Evolutionary conservation across 2,329 filamentous ascomycete species (phyloP), one percentile per base, ranked within the genome.

Genomic region (Pyricularia grisea): DNA sequence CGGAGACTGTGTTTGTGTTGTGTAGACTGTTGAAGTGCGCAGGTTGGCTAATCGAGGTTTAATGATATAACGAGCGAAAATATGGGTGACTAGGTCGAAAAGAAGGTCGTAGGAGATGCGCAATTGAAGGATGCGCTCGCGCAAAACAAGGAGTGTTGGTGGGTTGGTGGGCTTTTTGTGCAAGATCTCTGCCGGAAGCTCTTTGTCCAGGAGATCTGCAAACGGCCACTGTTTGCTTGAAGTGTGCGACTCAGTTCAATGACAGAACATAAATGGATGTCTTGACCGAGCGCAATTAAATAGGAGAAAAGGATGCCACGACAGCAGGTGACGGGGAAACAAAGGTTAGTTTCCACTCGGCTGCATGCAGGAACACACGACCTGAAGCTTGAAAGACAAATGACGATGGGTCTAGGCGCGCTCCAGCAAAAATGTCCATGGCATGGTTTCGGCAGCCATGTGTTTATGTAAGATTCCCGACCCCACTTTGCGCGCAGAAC

Each of bases 141-240:
- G 10, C n/a, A n/a, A 23, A 25, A 61, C n/a, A 27, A 61, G 25
- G 58, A 61, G 9, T 6, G 25, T 50, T 12, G 58, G 58, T 25
- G 58, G 23, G 58, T 23, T 61, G 58, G 58, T 61, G 58, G 23
- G n/a, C 58, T 61, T 27, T 12, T 61, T 61, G n/a, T 12, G n/a
- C 11, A 23, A 11, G 25, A 27, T 25, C 12, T 27, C 25, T 61
- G 23, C 58, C 17, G 58, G 58, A 61, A 61, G 58, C 58, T 61
- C 58, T 61, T 61, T 61, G 58, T 61, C 25, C 58, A 61, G 58
- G 58, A 61, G 58, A 61, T 61, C 58, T 61, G 58, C 58, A 61
- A 61, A 3, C 58, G 25, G 58, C 58, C n/a, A 61, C 23, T 27
- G n/a, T 27, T 23, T 14, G 58, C 20, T 27, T 27, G 25, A 11